phyloP scores from a whole-genome alignment of 768 basidiomycete genomes.

The Leucosporidium creatinivorum region DNA sequence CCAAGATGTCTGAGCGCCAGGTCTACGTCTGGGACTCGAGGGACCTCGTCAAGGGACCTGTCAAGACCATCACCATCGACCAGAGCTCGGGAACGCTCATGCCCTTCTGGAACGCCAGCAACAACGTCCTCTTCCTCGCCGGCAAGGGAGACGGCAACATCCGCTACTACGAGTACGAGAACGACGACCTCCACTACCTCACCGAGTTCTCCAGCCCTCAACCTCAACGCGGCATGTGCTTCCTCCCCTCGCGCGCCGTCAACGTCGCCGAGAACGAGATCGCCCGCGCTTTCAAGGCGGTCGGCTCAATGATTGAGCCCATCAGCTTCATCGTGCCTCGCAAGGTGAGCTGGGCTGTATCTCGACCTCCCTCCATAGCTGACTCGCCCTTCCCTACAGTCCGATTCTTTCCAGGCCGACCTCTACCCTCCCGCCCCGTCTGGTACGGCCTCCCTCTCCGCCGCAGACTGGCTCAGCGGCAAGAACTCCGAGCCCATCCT shows the following conservation, averaged over 20 bases:
- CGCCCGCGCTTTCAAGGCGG: slow-evolving; percentile 77
- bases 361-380: neutral
- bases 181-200: slow-evolving; percentile 61
- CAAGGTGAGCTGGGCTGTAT: slow-evolving; percentile 51
- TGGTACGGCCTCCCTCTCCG: slow-evolving; percentile 65
- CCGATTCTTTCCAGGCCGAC: slow-evolving; percentile 93
- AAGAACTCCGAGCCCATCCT: slow-evolving; percentile 71
- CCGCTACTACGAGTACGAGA: slow-evolving; percentile 90
- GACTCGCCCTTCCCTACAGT: slow-evolving; percentile 46
- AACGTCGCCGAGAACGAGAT: slow-evolving; percentile 90
- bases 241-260: slow-evolving; percentile 85
- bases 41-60: slow-evolving; percentile 52
- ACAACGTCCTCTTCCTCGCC: slow-evolving; percentile 56
- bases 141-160: slow-evolving; percentile 97
- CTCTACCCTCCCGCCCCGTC: slow-evolving; percentile 91
- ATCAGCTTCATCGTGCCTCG: slow-evolving; percentile 93
- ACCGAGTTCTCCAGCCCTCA: slow-evolving; percentile 81
- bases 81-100: slow-evolving; percentile 88
- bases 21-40: slow-evolving; percentile 82
- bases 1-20: slow-evolving; percentile 92
- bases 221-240: slow-evolving; percentile 94
- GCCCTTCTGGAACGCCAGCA: slow-evolving; percentile 97
- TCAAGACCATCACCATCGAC: slow-evolving; percentile 74
- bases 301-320: slow-evolving; percentile 63
- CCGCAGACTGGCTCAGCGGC: slow-evolving; percentile 77